Evolutionary conservation across 257 asterid species (phyloP).

Genomic region (Plantago major): DNA sequence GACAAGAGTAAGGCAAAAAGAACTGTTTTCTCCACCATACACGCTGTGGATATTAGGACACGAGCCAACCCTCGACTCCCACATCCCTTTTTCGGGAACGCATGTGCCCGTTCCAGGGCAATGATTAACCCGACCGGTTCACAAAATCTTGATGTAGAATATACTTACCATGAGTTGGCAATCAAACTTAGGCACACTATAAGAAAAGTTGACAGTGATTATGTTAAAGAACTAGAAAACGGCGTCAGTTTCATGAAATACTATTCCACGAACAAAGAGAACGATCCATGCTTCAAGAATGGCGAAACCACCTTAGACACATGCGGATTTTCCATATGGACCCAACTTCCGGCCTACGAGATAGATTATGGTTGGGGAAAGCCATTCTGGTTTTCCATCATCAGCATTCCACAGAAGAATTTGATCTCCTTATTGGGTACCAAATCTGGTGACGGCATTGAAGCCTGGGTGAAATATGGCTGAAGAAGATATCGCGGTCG

Average conservation of each 20-base stretch:
- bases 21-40: conserved; percentile 15
- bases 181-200: conserved; percentile 17
- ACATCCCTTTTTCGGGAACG: conserved; percentile 19
- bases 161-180: conserved; percentile 14
- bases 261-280: conserved; percentile 1
- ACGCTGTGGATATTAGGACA: conserved; percentile 25
- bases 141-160: neutral
- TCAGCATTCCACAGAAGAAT: conserved; percentile 25
- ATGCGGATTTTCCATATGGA: conserved; percentile 33
- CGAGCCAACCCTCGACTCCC: conserved; percentile 31
- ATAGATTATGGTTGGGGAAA: conserved; percentile 32
- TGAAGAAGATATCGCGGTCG: conserved; percentile 19
- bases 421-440: conserved; percentile 22
- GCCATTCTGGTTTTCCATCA: conserved; percentile 28
- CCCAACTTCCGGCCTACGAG: conserved; percentile 27
- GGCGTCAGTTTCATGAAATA: conserved; percentile 20
- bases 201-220: conserved; percentile 16
- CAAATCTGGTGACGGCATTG: conserved; percentile 26
- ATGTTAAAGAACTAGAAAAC: conserved; percentile 20
- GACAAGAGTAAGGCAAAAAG: neutral
- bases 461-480: conserved; percentile 35
- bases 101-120: conserved; percentile 23
- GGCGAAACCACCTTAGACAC: conserved; percentile 14
- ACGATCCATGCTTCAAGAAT: conserved; percentile 10
- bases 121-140: conserved; percentile 4